A percentile compares a stretch with the other conserved stretches of the same genome.
Conservation (phyloP, 768 basidiomycete genomes). For the Psilocybe subaeruginosa region DNA sequence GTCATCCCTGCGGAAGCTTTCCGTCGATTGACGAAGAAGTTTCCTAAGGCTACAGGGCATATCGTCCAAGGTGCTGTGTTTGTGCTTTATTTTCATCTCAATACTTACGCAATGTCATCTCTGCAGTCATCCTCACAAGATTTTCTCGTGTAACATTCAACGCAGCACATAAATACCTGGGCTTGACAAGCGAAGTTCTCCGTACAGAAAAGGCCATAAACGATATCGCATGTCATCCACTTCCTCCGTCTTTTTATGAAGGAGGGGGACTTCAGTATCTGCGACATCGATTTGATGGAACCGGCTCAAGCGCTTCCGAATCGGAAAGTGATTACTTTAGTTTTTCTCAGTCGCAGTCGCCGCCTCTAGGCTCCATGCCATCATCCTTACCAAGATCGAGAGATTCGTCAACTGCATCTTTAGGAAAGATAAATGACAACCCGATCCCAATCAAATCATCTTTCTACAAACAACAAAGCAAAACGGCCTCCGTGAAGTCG, state of each 20-base stretch:
- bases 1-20: slow-evolving; percentile 99
- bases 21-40: slow-evolving; percentile 90
- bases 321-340: slow-evolving; percentile 63
- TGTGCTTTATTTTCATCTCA: slow-evolving; percentile 1
- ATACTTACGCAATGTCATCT: slow-evolving; percentile 8
- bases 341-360: slow-evolving; percentile 29
- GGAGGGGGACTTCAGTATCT: slow-evolving; percentile 88
- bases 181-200: slow-evolving; percentile 92
- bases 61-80: slow-evolving; percentile 82
- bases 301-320: slow-evolving; percentile 47
- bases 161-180: slow-evolving; percentile 95
- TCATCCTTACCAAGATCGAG: slow-evolving; percentile 20
- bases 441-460: slow-evolving; percentile 23
- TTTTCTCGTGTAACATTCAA: slow-evolving; percentile 98
- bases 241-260: slow-evolving; percentile 90
- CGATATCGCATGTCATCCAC: slow-evolving; percentile 93
- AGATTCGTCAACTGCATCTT: slow-evolving; percentile 27
- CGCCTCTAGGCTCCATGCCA: slow-evolving; percentile 20
- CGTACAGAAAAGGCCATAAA: slow-evolving; percentile 98
- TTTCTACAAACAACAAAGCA: slow-evolving; percentile 18
- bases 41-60: slow-evolving; percentile 95
- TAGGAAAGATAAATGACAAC: slow-evolving; percentile 26
- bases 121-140: slow-evolving; percentile 86
- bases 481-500: slow-evolving; percentile 12
- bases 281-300: slow-evolving; percentile 85